Percentiles rank a stretch among this genome's conserved stretches.
Evolutionary conservation across 2,329 filamentous ascomycete species (phyloP).

Genomic region (Pyrenochaeta sp.): DNA sequence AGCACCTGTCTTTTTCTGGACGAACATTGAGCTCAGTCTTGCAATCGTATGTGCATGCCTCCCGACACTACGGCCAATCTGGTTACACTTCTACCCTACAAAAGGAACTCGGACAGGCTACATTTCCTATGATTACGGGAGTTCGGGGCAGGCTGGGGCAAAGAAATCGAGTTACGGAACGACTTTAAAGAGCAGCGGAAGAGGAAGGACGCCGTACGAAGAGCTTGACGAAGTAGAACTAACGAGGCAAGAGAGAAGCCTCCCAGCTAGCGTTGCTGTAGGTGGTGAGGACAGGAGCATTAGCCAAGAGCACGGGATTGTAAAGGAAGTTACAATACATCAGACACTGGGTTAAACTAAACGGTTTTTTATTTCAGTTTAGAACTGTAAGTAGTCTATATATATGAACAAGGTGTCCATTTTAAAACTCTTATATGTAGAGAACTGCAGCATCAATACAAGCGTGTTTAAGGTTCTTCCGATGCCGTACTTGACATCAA

Average conservation of each 20-base stretch:
- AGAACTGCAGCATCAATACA: too few species aligned
- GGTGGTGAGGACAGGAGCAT: conserved; percentile 3
- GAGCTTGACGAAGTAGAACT: conserved; percentile 35
- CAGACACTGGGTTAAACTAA: conserved; percentile 21
- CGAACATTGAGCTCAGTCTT: conserved; percentile 38
- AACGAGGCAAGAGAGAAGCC: conserved; percentile 14
- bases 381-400: too few species aligned
- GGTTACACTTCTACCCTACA: conserved; percentile 24
- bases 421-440: too few species aligned
- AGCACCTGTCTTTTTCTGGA: conserved; percentile 39
- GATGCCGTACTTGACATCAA: too few species aligned
- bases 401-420: too few species aligned
- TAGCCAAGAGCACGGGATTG: conserved; percentile 12
- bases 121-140: conserved; percentile 15
- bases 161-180: conserved; percentile 16
- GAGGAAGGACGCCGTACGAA: conserved; percentile 14
- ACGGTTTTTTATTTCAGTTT: too few species aligned
- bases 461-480: too few species aligned
- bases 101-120: conserved; percentile 16
- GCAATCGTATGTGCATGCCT: conserved; percentile 36
- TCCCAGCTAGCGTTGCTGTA: neutral
- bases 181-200: conserved; percentile 14
- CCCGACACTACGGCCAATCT: conserved; percentile 36
- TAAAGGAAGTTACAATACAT: conserved; percentile 23
- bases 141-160: conserved; percentile 19